Evolutionary conservation across 2,329 filamentous ascomycete genomes (phyloP).

Genomic region (Paecilomyces sp.): DNA sequence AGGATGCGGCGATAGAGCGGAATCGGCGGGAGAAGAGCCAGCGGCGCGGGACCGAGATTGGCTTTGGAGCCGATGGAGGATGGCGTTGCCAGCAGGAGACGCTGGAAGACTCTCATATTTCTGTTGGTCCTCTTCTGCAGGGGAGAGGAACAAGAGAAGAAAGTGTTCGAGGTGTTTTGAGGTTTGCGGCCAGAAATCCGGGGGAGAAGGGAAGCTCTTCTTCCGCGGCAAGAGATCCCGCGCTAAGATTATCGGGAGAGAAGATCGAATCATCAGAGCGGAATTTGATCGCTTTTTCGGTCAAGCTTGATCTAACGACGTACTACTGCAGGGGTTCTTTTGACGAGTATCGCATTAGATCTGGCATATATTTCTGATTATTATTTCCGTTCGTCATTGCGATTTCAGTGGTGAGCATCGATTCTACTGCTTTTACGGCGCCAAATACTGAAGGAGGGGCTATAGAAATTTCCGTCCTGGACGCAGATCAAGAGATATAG

Average conservation of each 20-base stretch:
- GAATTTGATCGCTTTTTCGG: not conserved
- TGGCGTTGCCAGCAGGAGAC: slow-evolving; percentile 35
- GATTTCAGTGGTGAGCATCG: not conserved
- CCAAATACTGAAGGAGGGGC: not conserved
- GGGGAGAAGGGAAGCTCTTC: not conserved
- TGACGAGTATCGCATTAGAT: not conserved
- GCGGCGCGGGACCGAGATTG: slow-evolving; percentile 39
- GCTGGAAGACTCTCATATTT: slow-evolving; percentile 28
- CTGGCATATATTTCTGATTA: not conserved
- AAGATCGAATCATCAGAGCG: slow-evolving; percentile 9
- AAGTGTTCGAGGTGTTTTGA: not conserved
- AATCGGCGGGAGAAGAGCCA: slow-evolving; percentile 78
- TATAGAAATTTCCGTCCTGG: not conserved
- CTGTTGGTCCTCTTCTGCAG: not conserved
- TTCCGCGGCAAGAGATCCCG: not conserved
- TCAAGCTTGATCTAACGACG: not conserved
- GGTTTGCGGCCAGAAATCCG: not conserved
- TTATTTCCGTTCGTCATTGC: not conserved
- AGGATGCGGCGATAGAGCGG: slow-evolving; percentile 83
- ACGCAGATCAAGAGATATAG: not conserved
- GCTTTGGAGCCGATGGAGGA: slow-evolving; percentile 32
- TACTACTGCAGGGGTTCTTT: not conserved
- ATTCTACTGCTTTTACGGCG: too few species aligned
- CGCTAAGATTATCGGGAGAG: not conserved
- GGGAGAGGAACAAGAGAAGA: not conserved